phyloP scores from a whole-genome alignment of 768 basidiomycete species.

The Coprinopsis marcescibilis region DNA sequence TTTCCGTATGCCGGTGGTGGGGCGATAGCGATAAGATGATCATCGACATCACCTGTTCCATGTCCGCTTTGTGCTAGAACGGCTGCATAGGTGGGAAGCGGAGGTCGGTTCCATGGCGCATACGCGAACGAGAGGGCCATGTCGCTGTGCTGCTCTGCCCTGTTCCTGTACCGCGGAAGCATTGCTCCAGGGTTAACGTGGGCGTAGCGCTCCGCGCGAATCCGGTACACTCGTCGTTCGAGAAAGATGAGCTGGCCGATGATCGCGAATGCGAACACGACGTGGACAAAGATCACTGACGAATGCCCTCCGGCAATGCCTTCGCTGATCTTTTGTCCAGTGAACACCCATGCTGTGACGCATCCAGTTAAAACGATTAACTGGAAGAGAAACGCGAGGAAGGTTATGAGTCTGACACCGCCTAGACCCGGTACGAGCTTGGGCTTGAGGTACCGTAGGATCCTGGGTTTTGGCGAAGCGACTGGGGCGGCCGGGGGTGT shows the following conservation, averaged over 20 bases:
- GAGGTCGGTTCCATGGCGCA: slow-evolving; percentile 68
- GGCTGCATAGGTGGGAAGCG: slow-evolving; percentile 67
- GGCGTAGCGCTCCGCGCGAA: slow-evolving; percentile 62
- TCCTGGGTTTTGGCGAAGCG: slow-evolving; percentile 20
- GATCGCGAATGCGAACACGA: slow-evolving; percentile 48
- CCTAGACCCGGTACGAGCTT: slow-evolving; percentile 30
- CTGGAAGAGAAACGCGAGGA: slow-evolving; percentile 38
- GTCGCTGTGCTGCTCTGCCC: slow-evolving; percentile 19
- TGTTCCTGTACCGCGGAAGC: slow-evolving; percentile 34
- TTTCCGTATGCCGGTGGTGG: slow-evolving; percentile 78
- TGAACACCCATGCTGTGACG: slow-evolving; percentile 51
- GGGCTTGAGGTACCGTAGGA: slow-evolving; percentile 31
- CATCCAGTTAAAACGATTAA: slow-evolving; percentile 37
- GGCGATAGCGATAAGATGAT: slow-evolving; percentile 56
- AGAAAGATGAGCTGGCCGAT: slow-evolving; percentile 55
- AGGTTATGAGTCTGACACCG: slow-evolving; percentile 42
- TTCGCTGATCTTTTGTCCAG: slow-evolving; percentile 19
- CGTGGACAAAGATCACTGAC: slow-evolving; percentile 52
- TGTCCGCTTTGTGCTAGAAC: slow-evolving; percentile 61
- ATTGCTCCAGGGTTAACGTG: slow-evolving; percentile 55
- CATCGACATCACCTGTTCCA: slow-evolving; percentile 74
- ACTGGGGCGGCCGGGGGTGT: slow-evolving; percentile 2
- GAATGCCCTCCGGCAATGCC: slow-evolving; percentile 21
- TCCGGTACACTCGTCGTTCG: slow-evolving; percentile 56
- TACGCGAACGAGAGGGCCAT: slow-evolving; percentile 34